A percentile compares a stretch with the other conserved stretches of the same genome.
Evolutionary conservation across 108 stramenopile species (phyloP).

Genomic region (Nitzschia putrida): DNA sequence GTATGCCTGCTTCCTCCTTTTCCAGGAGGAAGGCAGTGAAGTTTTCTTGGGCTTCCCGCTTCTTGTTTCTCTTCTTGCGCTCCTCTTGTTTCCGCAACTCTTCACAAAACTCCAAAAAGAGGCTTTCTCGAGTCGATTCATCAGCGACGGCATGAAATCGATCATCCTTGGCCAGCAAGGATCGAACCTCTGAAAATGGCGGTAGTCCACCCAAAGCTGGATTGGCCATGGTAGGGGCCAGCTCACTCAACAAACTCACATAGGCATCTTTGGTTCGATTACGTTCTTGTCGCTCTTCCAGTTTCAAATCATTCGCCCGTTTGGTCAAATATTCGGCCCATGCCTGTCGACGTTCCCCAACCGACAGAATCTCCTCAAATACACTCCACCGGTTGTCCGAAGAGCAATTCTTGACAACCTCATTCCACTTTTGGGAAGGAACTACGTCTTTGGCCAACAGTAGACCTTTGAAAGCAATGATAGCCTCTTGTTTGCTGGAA

Average conservation of each 20-base stretch:
- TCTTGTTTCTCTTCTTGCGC: conserved; percentile 63
- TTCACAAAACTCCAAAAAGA: conserved; percentile 80
- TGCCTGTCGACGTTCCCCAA: conserved; percentile 82
- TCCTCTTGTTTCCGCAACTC: conserved; percentile 80
- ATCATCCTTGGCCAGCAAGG: conserved; percentile 70
- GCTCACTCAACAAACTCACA: conserved; percentile 57
- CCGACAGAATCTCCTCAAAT: conserved; percentile 44
- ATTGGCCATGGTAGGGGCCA: conserved; percentile 48
- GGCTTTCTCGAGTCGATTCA: conserved; percentile 60
- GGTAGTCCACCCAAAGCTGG: conserved; percentile 45
- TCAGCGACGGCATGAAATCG: conserved; percentile 81
- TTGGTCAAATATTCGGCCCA: conserved; percentile 88
- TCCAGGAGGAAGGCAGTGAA: conserved; percentile 60
- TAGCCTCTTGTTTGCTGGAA: conserved; percentile 69
- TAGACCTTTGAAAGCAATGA: conserved; percentile 81
- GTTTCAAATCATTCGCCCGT: conserved; percentile 74
- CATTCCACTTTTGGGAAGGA: conserved; percentile 73
- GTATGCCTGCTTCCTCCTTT: conserved; percentile 63
- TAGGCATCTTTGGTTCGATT: conserved; percentile 75
- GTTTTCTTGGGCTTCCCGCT: conserved; percentile 59
- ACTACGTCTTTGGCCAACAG: conserved; percentile 71
- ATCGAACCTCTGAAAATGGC: conserved; percentile 58
- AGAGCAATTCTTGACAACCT: conserved; percentile 65
- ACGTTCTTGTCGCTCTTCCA: conserved; percentile 72
- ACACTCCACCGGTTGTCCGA: conserved; percentile 72